phyloP scores from a whole-genome alignment of 441 rosid species.

The Bruguiera hainesii region DNA sequence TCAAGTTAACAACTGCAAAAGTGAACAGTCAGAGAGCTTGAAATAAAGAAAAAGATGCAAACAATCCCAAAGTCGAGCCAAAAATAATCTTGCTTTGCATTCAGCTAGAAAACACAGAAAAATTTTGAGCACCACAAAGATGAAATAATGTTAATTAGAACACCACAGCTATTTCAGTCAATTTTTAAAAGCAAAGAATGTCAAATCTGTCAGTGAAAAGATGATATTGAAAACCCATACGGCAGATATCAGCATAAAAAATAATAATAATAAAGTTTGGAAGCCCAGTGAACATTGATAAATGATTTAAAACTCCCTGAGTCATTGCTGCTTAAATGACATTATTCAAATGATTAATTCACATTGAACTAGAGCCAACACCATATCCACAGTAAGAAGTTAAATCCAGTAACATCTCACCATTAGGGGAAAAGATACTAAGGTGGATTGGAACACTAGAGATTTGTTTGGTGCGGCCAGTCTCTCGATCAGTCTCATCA shows the following conservation, averaged over 20 bases:
- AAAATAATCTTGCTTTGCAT: neutral
- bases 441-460: slow-evolving; percentile 92
- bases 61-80: neutral
- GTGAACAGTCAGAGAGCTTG: slow-evolving; percentile 10
- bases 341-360: slow-evolving; percentile 6
- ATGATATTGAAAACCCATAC: too few species aligned
- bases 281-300: too few species aligned
- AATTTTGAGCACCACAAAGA: too few species aligned
- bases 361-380: slow-evolving; percentile 1
- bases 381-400: neutral
- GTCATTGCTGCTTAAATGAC: neutral
- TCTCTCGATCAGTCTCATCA: slow-evolving; percentile 95
- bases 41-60: slow-evolving; percentile 2
- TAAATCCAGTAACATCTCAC: slow-evolving; percentile 37
- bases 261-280: too few species aligned
- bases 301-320: neutral
- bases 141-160: too few species aligned
- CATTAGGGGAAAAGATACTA: slow-evolving; percentile 85
- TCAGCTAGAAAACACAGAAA: neutral
- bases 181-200: too few species aligned
- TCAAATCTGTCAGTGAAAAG: too few species aligned
- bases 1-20: slow-evolving; percentile 85
- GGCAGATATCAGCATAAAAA: too few species aligned
- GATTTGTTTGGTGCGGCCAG: slow-evolving; percentile 77
- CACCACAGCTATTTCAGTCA: too few species aligned